Percentiles rank a stretch among this genome's conserved stretches.
These are phyloP conservation scores for Colletotrichum coccodes DNA, from an alignment of 2,329 filamentous ascomycete species.

Conservation along the genomic window DNA sequence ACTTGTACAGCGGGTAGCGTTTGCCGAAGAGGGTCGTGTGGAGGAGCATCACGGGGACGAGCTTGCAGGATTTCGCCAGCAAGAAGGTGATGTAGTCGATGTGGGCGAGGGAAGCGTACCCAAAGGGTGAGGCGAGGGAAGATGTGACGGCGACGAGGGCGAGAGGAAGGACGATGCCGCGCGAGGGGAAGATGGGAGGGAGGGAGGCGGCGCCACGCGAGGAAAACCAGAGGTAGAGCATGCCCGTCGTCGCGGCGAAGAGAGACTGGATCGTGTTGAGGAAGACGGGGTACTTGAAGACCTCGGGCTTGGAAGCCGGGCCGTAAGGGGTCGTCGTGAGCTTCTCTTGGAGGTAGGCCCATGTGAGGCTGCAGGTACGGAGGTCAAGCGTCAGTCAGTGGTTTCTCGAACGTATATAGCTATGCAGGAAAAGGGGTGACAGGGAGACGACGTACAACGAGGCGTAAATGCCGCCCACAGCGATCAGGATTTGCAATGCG, in stretches of 20 bases:
- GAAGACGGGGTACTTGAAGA: conserved; percentile 94
- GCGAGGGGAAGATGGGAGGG: conserved; percentile 80
- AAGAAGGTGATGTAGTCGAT: conserved; percentile 99
- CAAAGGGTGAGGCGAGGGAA: conserved; percentile 92
- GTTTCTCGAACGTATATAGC: neutral
- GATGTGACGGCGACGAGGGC: conserved; percentile 85
- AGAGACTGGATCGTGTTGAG: conserved; percentile 95
- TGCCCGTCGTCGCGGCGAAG: conserved; percentile 86
- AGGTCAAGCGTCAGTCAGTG: neutral
- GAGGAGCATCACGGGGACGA: conserved; percentile 97
- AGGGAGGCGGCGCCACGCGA: conserved; percentile 61
- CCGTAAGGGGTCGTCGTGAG: conserved; percentile 94
- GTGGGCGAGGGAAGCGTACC: conserved; percentile 90
- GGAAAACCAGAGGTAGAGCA: conserved; percentile 79
- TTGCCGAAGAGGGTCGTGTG: conserved; percentile 92
- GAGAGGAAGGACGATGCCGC: conserved; percentile 79
- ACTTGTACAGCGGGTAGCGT: conserved; percentile 95
- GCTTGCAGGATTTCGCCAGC: conserved; percentile 96
- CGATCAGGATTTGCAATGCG: conserved; percentile 80
- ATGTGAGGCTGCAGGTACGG: conserved; percentile 79
- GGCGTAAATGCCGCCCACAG: conserved; percentile 94
- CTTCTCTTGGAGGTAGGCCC: conserved; percentile 96
- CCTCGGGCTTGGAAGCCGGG: conserved; percentile 69
- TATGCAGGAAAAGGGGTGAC: too few relatives aligned
- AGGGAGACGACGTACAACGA: conserved; percentile 78